Percentiles rank a stretch among this genome's conserved stretches.
Evolutionary conservation across 345 rosid species (phyloP).

Genomic region (Abelmoschus esculentus): DNA sequence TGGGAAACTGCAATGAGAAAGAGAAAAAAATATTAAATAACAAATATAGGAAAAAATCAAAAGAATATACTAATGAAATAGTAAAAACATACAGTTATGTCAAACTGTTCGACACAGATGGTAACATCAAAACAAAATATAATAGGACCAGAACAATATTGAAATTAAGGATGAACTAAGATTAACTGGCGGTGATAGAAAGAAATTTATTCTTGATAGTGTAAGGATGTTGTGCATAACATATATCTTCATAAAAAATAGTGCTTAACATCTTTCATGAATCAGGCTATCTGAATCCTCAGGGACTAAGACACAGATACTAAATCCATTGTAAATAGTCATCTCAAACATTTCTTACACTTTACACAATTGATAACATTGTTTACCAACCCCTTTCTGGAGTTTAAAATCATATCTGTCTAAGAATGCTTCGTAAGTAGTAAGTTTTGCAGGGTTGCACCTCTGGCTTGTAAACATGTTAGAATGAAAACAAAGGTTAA

Average conservation of each 20-base stretch:
- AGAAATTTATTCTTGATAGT: not conserved
- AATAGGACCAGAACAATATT: not conserved
- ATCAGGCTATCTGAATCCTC: not conserved
- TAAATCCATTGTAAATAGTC: not conserved
- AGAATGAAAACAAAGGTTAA: not conserved
- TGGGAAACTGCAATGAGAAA: constrained; percentile 59
- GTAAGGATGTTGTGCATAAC: not conserved
- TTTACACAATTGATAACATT: not conserved
- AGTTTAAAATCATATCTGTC: not conserved
- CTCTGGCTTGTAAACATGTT: not conserved
- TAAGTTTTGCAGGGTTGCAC: not conserved
- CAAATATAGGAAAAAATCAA: not conserved
- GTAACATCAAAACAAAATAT: not conserved
- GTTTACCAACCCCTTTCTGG: not conserved
- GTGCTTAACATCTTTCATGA: not conserved
- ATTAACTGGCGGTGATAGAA: not conserved
- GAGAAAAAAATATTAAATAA: not conserved
- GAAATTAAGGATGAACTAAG: not conserved
- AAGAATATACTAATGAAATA: not conserved
- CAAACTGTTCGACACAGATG: not conserved
- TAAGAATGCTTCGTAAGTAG: not conserved
- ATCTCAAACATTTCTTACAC: not conserved
- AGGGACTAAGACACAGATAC: not conserved
- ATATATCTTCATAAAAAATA: not conserved
- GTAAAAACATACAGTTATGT: not conserved